Base-by-base conservation (phyloP, 129 eudicot genomes). In the Smallanthus sonchifolius region DNA sequence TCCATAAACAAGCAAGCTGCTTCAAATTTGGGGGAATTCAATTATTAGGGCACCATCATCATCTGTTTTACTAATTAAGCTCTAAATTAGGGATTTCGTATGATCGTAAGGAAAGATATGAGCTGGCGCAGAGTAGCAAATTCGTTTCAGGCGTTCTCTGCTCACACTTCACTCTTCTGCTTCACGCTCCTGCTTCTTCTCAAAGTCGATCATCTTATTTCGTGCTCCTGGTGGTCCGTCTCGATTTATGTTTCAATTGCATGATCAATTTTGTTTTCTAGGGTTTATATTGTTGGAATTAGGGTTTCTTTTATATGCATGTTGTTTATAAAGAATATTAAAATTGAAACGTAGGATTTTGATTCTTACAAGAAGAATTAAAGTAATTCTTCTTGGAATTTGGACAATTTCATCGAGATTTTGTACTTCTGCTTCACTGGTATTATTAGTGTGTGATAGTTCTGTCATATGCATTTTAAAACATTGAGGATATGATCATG, bases 121-220 rank as follows among this genome's bases (percentile, higher is more conserved):
- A 84, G 81, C 76, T 84, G 88, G 88, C 75, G 81, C 37, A 84
- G 83, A 70, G 79, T 84, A 60, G 86, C 78, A 16, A 78, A 84
- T 76, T 84, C 88, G 7, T 61, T 78, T 40, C 88, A 84, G 74
- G 81, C 83, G 6, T 72, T 84, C 9, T 49, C 78, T 52, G 88
- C 88, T 49, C 88, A 84, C 28, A 57, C 70, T 73, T 59, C 82
- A 65, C 86, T 84, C 30, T 84, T 84, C 54, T 61, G 79, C 75
- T 81, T 84, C 83, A 84, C 88, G n/a, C 67, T 82, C 48, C 54
- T 84, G 79, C 88, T 84, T 69, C 76, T 84, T 56, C 72, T 77
- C 4, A 84, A 84, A 67, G 83, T 84, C 65, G 88, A 84, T 69
- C 83, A 78, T 15, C 55, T 43, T 35, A 32, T 78, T 40, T 40